Conservation (phyloP, 192 early-diverging fungal species). For the Helicostylum pulchrum region DNA sequence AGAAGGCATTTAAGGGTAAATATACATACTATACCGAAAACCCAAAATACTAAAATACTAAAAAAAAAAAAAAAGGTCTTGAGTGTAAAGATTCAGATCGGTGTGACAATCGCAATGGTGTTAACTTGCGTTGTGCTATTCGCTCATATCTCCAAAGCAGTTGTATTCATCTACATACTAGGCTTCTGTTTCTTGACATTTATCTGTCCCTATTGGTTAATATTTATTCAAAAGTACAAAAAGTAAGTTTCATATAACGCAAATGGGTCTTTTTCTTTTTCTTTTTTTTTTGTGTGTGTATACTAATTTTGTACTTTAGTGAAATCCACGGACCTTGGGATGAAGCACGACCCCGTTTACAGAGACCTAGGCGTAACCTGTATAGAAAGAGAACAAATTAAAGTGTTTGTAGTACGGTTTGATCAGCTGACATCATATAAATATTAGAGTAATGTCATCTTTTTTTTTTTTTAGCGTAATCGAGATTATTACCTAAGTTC, state of each 20-base stretch:
- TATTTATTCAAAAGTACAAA: slow-evolving; percentile 93
- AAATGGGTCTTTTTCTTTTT: too few species aligned
- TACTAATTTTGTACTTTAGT: slow-evolving; percentile 37
- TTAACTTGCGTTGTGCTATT: slow-evolving; percentile 62
- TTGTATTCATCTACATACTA: slow-evolving; percentile 66
- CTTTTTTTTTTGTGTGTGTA: slow-evolving; percentile 4
- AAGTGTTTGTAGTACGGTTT: background rate
- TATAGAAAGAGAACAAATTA: slow-evolving; percentile 22
- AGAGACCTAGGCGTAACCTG: slow-evolving; percentile 33
- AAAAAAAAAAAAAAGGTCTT: background rate
- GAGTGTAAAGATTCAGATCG: slow-evolving; percentile 36
- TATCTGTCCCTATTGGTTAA: slow-evolving; percentile 87
- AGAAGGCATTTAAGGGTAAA: slow-evolving; percentile 72
- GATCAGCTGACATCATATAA: background rate
- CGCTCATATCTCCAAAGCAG: slow-evolving; percentile 62
- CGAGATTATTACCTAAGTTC: background rate
- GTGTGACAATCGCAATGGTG: slow-evolving; percentile 57
- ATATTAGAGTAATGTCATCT: background rate
- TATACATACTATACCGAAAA: background rate
- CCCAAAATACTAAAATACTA: background rate
- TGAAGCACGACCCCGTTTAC: slow-evolving; percentile 78
- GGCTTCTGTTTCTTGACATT: slow-evolving; percentile 78
- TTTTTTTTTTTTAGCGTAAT: background rate
- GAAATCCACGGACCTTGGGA: slow-evolving; percentile 99
- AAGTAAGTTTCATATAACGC: too few species aligned